Conservation (phyloP, 306 rosid genomes). For the Lablab purpureus region DNA sequence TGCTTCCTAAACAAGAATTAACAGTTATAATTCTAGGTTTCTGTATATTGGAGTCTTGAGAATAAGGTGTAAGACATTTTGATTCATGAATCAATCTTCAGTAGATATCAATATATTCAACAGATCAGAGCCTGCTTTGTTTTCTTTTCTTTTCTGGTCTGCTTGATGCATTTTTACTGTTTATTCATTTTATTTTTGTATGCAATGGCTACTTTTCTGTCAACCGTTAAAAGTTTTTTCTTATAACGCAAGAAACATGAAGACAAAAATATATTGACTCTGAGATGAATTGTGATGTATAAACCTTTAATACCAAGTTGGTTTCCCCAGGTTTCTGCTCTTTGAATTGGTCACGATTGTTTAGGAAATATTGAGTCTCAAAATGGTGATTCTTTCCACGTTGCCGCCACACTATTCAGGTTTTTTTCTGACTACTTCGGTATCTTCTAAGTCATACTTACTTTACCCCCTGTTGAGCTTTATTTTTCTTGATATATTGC, state of each 20-base stretch:
- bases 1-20: background rate
- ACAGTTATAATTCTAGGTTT: background rate
- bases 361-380: slow-evolving; percentile 37
- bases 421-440: slow-evolving; percentile 22
- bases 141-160: background rate
- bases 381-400: slow-evolving; percentile 55
- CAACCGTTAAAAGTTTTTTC: background rate
- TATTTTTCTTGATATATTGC: slow-evolving; percentile 23
- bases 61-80: background rate
- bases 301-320: slow-evolving; percentile 24
- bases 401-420: slow-evolving; percentile 55
- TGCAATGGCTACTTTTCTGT: background rate
- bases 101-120: slow-evolving; percentile 6
- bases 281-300: background rate
- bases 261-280: slow-evolving; percentile 3
- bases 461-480: slow-evolving; percentile 33
- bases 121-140: slow-evolving; percentile 9
- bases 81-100: slow-evolving; percentile 28
- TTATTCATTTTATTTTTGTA: background rate
- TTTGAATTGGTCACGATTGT: slow-evolving; percentile 16
- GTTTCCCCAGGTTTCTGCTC: slow-evolving; percentile 33
- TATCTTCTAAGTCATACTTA: slow-evolving; percentile 14
- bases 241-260: slow-evolving; percentile 12
- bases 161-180: background rate
- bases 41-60: background rate